Conservation (phyloP, 2,329 filamentous ascomycete genomes). For the Claviceps purpurea region DNA sequence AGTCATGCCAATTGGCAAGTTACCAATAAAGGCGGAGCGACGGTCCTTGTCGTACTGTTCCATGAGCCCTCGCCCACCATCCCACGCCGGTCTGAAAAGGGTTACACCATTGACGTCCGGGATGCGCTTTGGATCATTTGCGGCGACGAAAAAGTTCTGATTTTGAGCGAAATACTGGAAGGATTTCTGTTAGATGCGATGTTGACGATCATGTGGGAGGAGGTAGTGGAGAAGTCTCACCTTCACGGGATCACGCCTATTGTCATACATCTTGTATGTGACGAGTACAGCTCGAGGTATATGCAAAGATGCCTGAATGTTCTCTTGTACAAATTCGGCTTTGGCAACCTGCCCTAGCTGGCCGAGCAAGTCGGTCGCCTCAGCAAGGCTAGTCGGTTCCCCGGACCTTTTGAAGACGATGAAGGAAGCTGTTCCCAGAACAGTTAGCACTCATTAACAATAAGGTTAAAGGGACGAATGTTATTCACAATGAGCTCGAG, state of each 20-base stretch:
- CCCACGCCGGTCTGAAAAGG: not conserved
- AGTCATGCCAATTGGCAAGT: constrained; percentile 25
- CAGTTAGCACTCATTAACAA: constrained; percentile 11
- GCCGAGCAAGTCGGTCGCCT: constrained; percentile 29
- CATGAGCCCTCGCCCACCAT: constrained; percentile 9
- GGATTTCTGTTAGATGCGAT: not conserved
- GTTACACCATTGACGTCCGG: not conserved
- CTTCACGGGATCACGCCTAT: constrained; percentile 32
- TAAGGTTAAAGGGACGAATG: constrained; percentile 11
- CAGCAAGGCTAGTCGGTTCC: constrained; percentile 23
- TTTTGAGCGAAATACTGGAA: constrained; percentile 5
- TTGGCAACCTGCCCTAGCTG: constrained; percentile 30
- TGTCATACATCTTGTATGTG: constrained; percentile 37
- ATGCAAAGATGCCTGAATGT: constrained; percentile 20
- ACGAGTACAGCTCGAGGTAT: constrained; percentile 30
- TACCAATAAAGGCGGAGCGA: constrained; percentile 35
- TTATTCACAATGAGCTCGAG: constrained; percentile 46
- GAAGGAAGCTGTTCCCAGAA: constrained; percentile 29
- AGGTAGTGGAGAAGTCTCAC: constrained; percentile 22
- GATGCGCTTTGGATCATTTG: constrained; percentile 11
- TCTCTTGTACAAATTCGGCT: constrained; percentile 21
- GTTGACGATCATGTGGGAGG: not conserved
- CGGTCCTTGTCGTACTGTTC: constrained; percentile 28
- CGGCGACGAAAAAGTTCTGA: constrained; percentile 13
- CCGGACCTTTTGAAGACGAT: constrained; percentile 28